Base-by-base conservation (phyloP, 2,329 filamentous ascomycete genomes). In the Ophiostoma triangulosporum region DNA sequence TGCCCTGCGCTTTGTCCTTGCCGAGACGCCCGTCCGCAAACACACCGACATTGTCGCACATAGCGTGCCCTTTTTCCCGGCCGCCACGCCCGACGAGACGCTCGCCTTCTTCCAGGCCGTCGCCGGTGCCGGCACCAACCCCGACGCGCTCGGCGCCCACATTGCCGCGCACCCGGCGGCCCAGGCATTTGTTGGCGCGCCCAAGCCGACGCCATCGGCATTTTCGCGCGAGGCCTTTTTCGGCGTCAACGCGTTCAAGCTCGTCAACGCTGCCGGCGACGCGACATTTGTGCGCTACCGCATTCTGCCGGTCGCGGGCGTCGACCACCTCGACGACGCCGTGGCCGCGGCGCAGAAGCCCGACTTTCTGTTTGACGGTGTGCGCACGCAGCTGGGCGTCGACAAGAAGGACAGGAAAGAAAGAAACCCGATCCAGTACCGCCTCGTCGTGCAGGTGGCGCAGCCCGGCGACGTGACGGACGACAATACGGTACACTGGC, bases 41-140 rank as follows among this genome's bases (percentile, higher is more conserved):
- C 77, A 81, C 63, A 80, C 76, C 1, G 77, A 81, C 60, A 74
- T 81, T 58, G 65, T 81, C 50, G 63, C 69, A 0, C 76, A 80
- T 63, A 74, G 70, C 1, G 74, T 72, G 1, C 67, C 70, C 2
- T 70, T 67, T 62, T 80, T 80, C 63, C 76, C 77, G 0, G 69
- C 69, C 0, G 66, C 69, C 33, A 77, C 73, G 0, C 75, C 75
- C 14, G 74, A 69, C 14, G 73, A 72, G n/a, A 75, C 78, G 48
- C 67, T 78, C 1, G 67, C 68, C 8, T 68, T 79, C 50, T 65
- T 79, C 31, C 58, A 62, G n/a, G 69, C 73, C 0, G 58, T 73
- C 1, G 66, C 62, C 0, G 63, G 64, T 11, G 53, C 53, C 8
- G 67, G 67, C 8, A 61, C 57, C 5, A 63, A 65, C n/a, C 51